Percentiles rank a stretch among this genome's conserved stretches.
Evolutionary conservation across 148 eudicot species (phyloP).

Genomic region (Polygonum maritimum): DNA sequence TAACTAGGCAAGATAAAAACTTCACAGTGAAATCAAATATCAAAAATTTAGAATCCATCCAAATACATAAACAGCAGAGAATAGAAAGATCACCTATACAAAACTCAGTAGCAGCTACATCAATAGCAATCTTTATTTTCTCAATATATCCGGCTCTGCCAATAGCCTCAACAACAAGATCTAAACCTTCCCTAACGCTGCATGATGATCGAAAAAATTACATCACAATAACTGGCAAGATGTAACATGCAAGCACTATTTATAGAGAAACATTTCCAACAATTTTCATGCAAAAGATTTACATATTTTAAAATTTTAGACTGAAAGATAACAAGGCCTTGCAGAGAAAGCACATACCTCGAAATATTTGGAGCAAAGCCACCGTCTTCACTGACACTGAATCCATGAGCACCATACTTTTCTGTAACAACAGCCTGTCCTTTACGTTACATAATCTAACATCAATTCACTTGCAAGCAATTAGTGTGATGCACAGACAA

Average conservation of each 20-base stretch:
- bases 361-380: conserved; percentile 91
- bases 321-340: conserved; percentile 4
- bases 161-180: conserved; percentile 84
- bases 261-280: not conserved
- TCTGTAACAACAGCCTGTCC: conserved; percentile 85
- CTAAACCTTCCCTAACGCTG: conserved; percentile 85
- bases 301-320: not conserved
- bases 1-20: not conserved
- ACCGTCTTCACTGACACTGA: conserved; percentile 91
- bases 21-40: not conserved
- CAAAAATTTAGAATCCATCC: not conserved
- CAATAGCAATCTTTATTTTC: conserved; percentile 77
- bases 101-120: conserved; percentile 88
- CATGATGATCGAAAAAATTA: conserved; percentile 16
- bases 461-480: not conserved
- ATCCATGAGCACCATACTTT: conserved; percentile 68
- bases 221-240: not conserved
- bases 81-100: conserved; percentile 58
- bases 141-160: conserved; percentile 72
- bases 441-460: conserved; percentile 20
- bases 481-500: not conserved
- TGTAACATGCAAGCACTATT: conserved; percentile 6
- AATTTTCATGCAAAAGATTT: not conserved
- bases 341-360: conserved; percentile 42
- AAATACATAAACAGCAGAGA: not conserved